A percentile compares a stretch with the other conserved stretches of the same genome.
Conservation (phyloP, 495 filamentous ascomycete species). For the Aspergillus biplanus region DNA sequence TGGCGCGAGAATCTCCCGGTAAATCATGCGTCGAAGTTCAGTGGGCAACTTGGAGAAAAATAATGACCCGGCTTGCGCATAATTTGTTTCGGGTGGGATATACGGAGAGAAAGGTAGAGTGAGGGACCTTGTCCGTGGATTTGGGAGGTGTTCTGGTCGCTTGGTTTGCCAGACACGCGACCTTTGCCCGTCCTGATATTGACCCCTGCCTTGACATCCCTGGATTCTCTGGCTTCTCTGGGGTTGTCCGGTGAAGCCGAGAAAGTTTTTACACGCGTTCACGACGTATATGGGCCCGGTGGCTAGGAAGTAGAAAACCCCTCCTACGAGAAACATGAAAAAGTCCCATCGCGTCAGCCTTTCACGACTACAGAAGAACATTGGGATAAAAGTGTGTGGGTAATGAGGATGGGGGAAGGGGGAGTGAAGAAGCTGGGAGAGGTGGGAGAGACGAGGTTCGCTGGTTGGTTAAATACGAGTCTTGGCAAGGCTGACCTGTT, state of each 20-base stretch:
- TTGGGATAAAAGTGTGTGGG: neutral
- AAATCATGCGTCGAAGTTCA: conserved; percentile 5
- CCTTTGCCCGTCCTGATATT: neutral
- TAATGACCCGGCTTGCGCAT: neutral
- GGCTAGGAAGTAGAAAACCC: neutral
- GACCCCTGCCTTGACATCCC: no score
- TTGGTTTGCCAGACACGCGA: neutral
- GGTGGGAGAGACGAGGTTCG: neutral
- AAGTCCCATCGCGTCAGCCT: neutral
- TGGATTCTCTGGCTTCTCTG: neutral
- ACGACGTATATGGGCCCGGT: neutral
- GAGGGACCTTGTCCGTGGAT: neutral
- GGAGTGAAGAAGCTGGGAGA: neutral
- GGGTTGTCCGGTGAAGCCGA: neutral
- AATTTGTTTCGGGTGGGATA: neutral
- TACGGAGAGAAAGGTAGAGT: neutral
- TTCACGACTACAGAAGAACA: neutral
- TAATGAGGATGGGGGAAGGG: neutral
- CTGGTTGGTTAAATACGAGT: neutral
- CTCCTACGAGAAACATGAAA: neutral
- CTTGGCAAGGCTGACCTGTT: neutral
- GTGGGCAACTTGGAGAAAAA: conserved; percentile 5
- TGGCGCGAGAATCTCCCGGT: conserved; percentile 9
- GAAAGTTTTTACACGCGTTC: neutral
- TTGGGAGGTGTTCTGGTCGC: neutral